Evolutionary conservation across 345 rosid species (phyloP).

Genomic region (Salix brachista): DNA sequence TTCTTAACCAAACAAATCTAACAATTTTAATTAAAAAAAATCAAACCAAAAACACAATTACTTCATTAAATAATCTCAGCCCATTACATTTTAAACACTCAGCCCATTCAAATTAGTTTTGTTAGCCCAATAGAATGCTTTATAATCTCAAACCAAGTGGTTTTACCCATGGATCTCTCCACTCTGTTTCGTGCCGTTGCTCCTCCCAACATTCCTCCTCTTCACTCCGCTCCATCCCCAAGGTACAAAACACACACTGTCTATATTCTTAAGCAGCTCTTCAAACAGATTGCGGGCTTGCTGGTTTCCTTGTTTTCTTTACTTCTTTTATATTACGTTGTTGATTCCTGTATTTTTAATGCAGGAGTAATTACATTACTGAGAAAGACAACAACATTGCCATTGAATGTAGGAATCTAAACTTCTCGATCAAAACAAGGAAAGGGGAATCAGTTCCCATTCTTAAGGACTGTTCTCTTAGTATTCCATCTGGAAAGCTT

Average conservation of each 20-base stretch:
- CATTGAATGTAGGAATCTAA: slow-evolving; percentile 61
- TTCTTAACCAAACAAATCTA: too few relatives aligned
- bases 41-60: too few relatives aligned
- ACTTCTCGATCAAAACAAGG: slow-evolving; percentile 54
- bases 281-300: slow-evolving; percentile 8
- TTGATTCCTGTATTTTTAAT: neutral
- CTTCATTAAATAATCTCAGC: too few relatives aligned
- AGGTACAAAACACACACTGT: too few relatives aligned
- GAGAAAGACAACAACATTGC: slow-evolving; percentile 21
- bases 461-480: slow-evolving; percentile 70
- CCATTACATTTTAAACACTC: too few relatives aligned
- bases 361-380: slow-evolving; percentile 38
- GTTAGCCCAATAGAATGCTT: too few relatives aligned
- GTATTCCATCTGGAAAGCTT: slow-evolving; percentile 67
- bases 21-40: too few relatives aligned
- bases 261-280: too few relatives aligned
- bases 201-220: neutral
- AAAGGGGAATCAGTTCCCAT: slow-evolving; percentile 55
- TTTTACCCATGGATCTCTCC: slow-evolving; percentile 28
- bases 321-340: neutral
- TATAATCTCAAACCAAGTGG: too few relatives aligned
- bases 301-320: neutral
- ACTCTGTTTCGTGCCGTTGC: slow-evolving; percentile 23
- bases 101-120: too few relatives aligned
- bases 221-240: too few relatives aligned